These are phyloP conservation scores for Trametes elegans DNA, from an alignment of 768 basidiomycete genomes.

Conservation along the genomic window DNA sequence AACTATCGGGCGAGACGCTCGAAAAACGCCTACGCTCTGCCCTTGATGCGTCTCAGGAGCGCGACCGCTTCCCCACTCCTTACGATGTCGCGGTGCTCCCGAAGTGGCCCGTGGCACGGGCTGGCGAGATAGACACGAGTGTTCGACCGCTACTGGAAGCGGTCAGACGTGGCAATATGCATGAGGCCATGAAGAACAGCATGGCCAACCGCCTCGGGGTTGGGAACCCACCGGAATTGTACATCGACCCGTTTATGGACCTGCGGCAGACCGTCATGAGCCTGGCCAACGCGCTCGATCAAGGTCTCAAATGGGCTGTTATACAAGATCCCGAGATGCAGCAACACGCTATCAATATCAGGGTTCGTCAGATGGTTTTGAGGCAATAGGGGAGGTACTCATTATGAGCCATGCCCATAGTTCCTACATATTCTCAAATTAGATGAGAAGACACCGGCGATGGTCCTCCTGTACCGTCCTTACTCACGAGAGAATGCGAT, in stretches of 20 bases:
- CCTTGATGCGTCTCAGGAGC: slow-evolving; percentile 12
- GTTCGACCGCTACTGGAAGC: slow-evolving; percentile 1
- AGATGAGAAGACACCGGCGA: slow-evolving; percentile 13
- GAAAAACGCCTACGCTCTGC: slow-evolving; percentile 15
- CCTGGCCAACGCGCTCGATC: slow-evolving; percentile 2
- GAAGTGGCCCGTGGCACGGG: background rate
- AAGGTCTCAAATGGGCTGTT: slow-evolving; percentile 4
- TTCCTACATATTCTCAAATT: slow-evolving; percentile 12
- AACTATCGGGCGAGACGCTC: slow-evolving; percentile 1
- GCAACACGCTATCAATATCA: slow-evolving; percentile 13
- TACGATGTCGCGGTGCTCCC: background rate
- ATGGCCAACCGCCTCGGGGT: background rate
- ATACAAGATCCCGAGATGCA: slow-evolving; percentile 16
- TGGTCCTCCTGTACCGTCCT: slow-evolving; percentile 16
- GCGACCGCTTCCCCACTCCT: background rate
- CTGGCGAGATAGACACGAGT: background rate
- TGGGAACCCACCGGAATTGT: background rate
- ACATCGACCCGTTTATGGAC: slow-evolving; percentile 18
- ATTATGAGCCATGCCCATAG: background rate
- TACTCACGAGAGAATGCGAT: background rate
- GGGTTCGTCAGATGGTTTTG: slow-evolving; percentile 10
- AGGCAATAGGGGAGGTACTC: background rate
- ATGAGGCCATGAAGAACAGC: background rate
- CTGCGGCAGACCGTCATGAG: slow-evolving; percentile 20
- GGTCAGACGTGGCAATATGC: background rate